A percentile compares a stretch with the other conserved stretches of the same genome.
Evolutionary conservation across 441 rosid genomes (phyloP).

Genomic region (Populus trichocarpa): DNA sequence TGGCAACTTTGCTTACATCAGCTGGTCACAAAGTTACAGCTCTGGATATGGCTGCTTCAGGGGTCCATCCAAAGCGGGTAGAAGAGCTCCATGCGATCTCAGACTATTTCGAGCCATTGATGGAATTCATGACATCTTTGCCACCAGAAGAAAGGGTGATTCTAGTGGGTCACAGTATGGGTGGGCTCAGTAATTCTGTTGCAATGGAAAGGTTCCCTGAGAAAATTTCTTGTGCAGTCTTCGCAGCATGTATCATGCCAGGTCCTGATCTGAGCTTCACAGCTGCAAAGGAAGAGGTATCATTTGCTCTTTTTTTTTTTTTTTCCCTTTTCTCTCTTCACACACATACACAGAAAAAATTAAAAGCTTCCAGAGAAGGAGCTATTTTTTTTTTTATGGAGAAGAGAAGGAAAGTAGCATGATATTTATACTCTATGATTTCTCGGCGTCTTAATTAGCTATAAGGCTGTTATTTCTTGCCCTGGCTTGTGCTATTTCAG

Average conservation of each 20-base stretch:
- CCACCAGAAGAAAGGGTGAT: slow-evolving; percentile 23
- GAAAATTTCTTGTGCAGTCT: slow-evolving; percentile 33
- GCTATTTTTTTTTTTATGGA: background rate
- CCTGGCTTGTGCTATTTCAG: background rate
- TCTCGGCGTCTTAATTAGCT: background rate
- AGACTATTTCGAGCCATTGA: slow-evolving; percentile 48
- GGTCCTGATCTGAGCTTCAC: slow-evolving; percentile 16
- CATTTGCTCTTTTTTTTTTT: too few relatives aligned
- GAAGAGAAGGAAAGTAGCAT: background rate
- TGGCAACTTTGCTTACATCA: slow-evolving; percentile 33
- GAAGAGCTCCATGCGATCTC: slow-evolving; percentile 39
- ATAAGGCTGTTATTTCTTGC: background rate
- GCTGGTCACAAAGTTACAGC: slow-evolving; percentile 43
- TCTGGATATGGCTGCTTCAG: slow-evolving; percentile 46
- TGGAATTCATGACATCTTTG: slow-evolving; percentile 22
- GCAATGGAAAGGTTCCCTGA: slow-evolving; percentile 44
- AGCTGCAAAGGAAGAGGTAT: slow-evolving; percentile 19
- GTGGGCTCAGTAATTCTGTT: slow-evolving; percentile 27
- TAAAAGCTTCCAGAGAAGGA: background rate
- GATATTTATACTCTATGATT: background rate
- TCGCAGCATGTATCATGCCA: slow-evolving; percentile 31
- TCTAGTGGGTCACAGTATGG: slow-evolving; percentile 35
- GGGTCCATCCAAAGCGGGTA: slow-evolving; percentile 35
- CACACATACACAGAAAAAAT: too few relatives aligned
- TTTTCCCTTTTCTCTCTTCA: too few relatives aligned